These are phyloP conservation scores for Termitomyces eurrhizus DNA, from an alignment of 768 basidiomycete genomes.

Conservation along the genomic window DNA sequence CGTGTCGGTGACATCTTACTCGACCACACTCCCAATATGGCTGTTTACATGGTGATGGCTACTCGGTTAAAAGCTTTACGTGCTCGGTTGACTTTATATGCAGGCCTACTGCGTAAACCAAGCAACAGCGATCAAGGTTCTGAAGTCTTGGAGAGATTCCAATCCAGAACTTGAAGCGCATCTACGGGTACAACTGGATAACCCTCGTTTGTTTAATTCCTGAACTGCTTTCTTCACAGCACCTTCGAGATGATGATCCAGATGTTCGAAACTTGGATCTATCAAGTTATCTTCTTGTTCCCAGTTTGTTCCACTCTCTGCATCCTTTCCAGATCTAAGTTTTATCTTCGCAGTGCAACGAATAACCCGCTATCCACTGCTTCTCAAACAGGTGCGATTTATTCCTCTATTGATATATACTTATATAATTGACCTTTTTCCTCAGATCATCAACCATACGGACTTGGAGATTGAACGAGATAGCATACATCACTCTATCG, in stretches of 20 bases:
- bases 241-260: conserved; percentile 75
- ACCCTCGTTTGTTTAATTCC: background rate
- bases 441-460: conserved; percentile 76
- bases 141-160: conserved; percentile 68
- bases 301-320: conserved; percentile 51
- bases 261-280: conserved; percentile 78
- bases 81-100: background rate
- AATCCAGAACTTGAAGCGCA: conserved; percentile 63
- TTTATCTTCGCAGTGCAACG: conserved; percentile 73
- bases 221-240: conserved; percentile 32
- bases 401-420: background rate
- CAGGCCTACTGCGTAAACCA: conserved; percentile 94
- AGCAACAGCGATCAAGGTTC: conserved; percentile 65
- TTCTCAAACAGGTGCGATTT: conserved; percentile 68
- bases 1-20: conserved; percentile 73
- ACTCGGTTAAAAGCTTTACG: background rate
- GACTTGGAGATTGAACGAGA: conserved; percentile 56
- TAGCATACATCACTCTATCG: conserved; percentile 50
- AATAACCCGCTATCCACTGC: conserved; percentile 88
- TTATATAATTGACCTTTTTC: background rate
- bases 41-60: conserved; percentile 66
- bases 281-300: conserved; percentile 88
- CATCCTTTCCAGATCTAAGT: conserved; percentile 2
- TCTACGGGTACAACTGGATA: conserved; percentile 53
- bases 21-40: conserved; percentile 53